Evolutionary conservation across 1,284 basidiomycete species (phyloP).

Genomic region (Thelephora terrestris): DNA sequence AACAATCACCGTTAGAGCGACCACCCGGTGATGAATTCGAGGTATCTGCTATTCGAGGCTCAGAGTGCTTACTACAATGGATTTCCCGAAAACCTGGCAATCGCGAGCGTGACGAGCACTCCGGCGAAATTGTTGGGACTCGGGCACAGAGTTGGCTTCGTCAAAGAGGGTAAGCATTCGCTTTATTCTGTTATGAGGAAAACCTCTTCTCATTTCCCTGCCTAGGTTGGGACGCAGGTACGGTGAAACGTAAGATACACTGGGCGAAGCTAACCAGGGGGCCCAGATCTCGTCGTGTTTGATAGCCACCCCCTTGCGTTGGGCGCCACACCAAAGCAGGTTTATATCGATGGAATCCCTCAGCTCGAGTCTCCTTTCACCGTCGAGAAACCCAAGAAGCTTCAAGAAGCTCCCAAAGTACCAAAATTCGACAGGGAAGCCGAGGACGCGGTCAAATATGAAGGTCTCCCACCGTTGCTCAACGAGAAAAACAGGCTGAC

Average conservation of each 20-base stretch:
- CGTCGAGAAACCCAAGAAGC: conserved; percentile 35
- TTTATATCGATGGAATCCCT: conserved; percentile 59
- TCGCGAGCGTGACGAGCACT: conserved; percentile 53
- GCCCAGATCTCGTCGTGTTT: conserved; percentile 77
- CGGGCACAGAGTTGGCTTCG: conserved; percentile 54
- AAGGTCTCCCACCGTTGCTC: conserved; percentile 55
- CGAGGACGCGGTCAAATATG: conserved; percentile 40
- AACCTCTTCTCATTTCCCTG: conserved; percentile 1
- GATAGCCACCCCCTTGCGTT: conserved; percentile 77
- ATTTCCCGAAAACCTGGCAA: conserved; percentile 32
- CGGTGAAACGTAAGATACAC: not conserved
- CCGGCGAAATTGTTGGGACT: conserved; percentile 56
- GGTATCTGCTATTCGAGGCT: conserved; percentile 62
- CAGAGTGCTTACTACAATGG: conserved; percentile 58
- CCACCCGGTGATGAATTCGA: conserved; percentile 56
- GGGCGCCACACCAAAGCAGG: conserved; percentile 60
- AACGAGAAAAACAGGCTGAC: conserved; percentile 23
- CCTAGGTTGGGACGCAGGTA: conserved; percentile 26
- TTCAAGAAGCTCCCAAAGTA: conserved; percentile 42
- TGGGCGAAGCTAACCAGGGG: not conserved
- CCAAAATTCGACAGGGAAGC: conserved; percentile 59
- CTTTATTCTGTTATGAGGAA: not conserved
- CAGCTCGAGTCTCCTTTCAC: conserved; percentile 37
- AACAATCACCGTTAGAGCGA: conserved; percentile 39
- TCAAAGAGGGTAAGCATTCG: conserved; percentile 35